phyloP scores from a whole-genome alignment of 2,329 filamentous ascomycete genomes.

The Coniochaeta ligniaria region DNA sequence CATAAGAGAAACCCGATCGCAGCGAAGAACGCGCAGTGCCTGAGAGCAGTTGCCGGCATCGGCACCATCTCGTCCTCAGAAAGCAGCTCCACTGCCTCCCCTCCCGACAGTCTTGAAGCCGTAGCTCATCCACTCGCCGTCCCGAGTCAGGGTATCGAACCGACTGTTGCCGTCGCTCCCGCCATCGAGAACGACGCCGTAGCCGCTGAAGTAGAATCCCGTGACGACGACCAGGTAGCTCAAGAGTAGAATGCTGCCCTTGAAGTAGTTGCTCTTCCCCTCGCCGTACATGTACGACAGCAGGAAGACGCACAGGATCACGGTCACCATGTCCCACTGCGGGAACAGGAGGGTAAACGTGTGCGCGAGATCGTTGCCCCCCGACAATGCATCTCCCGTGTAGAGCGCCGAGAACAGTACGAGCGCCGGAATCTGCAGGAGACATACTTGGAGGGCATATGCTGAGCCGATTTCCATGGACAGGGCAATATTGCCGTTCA shows the following conservation, averaged over 20 bases:
- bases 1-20: background rate
- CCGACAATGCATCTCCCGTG: slow-evolving; percentile 26
- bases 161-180: slow-evolving; percentile 31
- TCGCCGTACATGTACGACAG: slow-evolving; percentile 97
- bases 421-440: slow-evolving; percentile 87
- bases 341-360: slow-evolving; percentile 89
- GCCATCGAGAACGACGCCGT: slow-evolving; percentile 30
- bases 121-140: slow-evolving; percentile 41
- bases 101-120: slow-evolving; percentile 44
- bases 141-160: slow-evolving; percentile 45
- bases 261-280: slow-evolving; percentile 99
- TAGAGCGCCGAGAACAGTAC: slow-evolving; percentile 85
- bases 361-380: slow-evolving; percentile 34
- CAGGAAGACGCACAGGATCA: slow-evolving; percentile 92
- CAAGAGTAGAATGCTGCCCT: slow-evolving; percentile 88
- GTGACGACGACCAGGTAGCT: slow-evolving; percentile 88
- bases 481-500: slow-evolving; percentile 98
- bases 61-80: slow-evolving; percentile 9
- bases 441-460: slow-evolving; percentile 91
- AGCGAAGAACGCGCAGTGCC: background rate
- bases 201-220: slow-evolving; percentile 81
- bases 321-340: slow-evolving; percentile 98
- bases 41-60: background rate
- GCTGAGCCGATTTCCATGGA: slow-evolving; percentile 99
- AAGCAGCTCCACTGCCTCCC: slow-evolving; percentile 29